Evolutionary conservation across 2,329 filamentous ascomycete species (phyloP).

Genomic region (Trichoderma atrobrunneum): DNA sequence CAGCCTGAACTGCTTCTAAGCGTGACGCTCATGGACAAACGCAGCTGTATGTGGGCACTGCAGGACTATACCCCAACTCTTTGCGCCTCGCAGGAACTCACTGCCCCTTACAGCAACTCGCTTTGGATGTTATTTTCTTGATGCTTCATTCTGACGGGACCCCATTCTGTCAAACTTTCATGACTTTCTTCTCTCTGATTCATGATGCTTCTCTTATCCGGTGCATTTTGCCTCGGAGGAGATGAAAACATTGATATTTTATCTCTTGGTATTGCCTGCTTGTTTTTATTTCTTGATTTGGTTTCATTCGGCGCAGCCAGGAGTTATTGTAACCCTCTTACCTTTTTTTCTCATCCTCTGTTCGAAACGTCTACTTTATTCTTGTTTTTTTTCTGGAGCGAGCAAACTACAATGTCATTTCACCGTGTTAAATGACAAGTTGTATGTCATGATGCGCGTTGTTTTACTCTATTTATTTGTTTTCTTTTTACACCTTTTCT

Average conservation of each 20-base stretch:
- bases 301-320: conserved; percentile 31
- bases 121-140: background rate
- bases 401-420: conserved; percentile 1
- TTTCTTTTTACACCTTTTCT: background rate
- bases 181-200: conserved; percentile 18
- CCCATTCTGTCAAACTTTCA: background rate
- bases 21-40: background rate
- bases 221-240: background rate
- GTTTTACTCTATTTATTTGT: background rate
- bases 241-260: background rate
- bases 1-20: conserved; percentile 93
- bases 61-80: conserved; percentile 20
- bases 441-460: conserved; percentile 12
- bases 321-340: conserved; percentile 27
- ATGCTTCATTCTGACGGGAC: background rate
- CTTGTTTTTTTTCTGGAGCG: background rate
- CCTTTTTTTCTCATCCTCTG: conserved; percentile 20
- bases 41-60: background rate
- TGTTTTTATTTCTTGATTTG: conserved; percentile 14
- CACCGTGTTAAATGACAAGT: background rate
- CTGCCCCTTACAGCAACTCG: background rate
- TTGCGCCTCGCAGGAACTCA: conserved; percentile 15
- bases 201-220: background rate
- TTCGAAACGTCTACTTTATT: conserved; percentile 8
- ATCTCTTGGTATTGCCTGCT: background rate